These are phyloP conservation scores for Kuraishia cidri DNA, from an alignment of 805 yeast genomes.

Conservation along the genomic window DNA sequence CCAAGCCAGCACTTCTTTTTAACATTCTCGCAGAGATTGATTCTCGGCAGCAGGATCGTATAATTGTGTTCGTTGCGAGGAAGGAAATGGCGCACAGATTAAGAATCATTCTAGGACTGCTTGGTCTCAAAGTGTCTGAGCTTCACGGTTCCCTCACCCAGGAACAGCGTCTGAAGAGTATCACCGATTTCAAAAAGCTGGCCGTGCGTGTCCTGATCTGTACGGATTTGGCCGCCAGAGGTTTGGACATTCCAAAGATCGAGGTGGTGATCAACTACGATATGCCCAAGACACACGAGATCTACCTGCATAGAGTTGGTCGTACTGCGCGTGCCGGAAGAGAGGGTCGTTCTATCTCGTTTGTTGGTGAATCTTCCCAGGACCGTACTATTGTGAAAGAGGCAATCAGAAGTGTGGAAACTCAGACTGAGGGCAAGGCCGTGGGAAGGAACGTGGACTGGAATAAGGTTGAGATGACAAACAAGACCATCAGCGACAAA, in stretches of 20 bases:
- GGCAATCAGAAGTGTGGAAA: constrained; percentile 65
- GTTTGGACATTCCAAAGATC: constrained; percentile 97
- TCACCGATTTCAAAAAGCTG: constrained; percentile 73
- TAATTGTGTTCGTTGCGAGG: constrained; percentile 86
- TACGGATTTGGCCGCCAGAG: constrained; percentile 98
- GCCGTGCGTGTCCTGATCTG: constrained; percentile 84
- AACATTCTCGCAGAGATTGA: constrained; percentile 63
- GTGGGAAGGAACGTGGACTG: constrained; percentile 92
- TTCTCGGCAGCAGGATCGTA: constrained; percentile 53
- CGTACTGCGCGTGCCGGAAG: constrained; percentile 99
- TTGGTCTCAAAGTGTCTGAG: constrained; percentile 73
- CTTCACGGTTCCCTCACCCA: constrained; percentile 79
- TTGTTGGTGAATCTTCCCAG: constrained; percentile 85
- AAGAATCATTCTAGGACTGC: constrained; percentile 64
- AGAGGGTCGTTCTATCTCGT: constrained; percentile 85
- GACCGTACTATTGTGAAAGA: constrained; percentile 90
- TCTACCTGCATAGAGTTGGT: constrained; percentile 95
- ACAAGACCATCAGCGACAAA: constrained; percentile 52
- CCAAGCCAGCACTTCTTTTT: constrained; percentile 77
- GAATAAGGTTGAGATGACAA: constrained; percentile 67
- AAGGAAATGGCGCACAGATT: constrained; percentile 86
- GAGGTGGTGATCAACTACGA: constrained; percentile 92
- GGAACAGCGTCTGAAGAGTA: constrained; percentile 86
- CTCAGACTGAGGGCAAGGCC: constrained; percentile 34
- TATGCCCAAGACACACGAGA: constrained; percentile 89